Base-by-base conservation (phyloP, 2,329 filamentous ascomycete species). In the Botryotinia narcissicola region DNA sequence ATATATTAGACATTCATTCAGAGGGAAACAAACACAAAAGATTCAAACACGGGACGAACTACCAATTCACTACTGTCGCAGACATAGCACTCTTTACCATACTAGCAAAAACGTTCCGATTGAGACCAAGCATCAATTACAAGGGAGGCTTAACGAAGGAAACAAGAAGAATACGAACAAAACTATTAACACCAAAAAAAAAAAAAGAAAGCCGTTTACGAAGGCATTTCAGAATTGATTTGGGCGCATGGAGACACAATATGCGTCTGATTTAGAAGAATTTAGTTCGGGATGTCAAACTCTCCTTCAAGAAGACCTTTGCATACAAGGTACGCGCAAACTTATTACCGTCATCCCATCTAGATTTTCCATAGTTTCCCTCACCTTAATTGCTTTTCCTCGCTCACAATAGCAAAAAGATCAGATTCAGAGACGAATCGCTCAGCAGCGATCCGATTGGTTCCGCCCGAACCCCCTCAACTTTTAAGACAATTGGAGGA, bases 341-440 rank as follows among this genome's bases (percentile, higher is more conserved):
- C 32, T 61, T 57, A 61, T 32, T 25, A 46, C 46, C 46, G 40
- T 59, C 37, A 59, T 59, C 46, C 35, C 16, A n/a, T 37, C 40
- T 51, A 51, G 63, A 42, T 68, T 40, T 3, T n/a, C 37, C 22
- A 46, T 62, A 8, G 29, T 71, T 44, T 71, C 67, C 72, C 57
- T 64, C 66, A 54, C 25, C 44, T 70, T 70, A 10, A 70, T 71
- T 63, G 48, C n/a, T 40, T 71, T 72, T 42, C 61, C 63, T 35
- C 44, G 40, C 60, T 63, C 62, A 73, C 48, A 18, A 73, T 68
- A 64, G 46, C 68, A 75, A 79, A 79, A 67, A 75, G 77, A 40
- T 79, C 74, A 64, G 74, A 76, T 35, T 79, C 78, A 14, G 74
- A 75, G 48, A 77, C 73, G 63, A 80, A 79, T 71, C 72, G 63